Evolutionary conservation across 2,329 filamentous ascomycete genomes (phyloP), one percentile per base, ranked within the genome.

Genomic region (Trichoderma endophyticum): DNA sequence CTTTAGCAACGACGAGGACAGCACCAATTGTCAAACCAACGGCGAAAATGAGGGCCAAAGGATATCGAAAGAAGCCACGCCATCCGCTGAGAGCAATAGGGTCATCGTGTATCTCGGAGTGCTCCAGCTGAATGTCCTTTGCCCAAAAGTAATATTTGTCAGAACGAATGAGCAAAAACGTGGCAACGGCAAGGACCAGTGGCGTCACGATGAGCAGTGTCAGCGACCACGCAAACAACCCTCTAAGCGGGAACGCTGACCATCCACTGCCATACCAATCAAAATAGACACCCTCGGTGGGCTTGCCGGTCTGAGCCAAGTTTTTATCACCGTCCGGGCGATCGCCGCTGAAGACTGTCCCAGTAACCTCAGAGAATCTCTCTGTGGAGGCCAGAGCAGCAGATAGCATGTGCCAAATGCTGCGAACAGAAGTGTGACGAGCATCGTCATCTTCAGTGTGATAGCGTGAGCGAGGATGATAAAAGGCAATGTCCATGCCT

Each of bases 381-480:
- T 91, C 86, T 26, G 93, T 89, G 0, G 95, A 96, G 7, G 90
- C 88, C 28, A 98, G 83, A 6, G 94, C 90, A 15, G 91, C 91
- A 48, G 93, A 97, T 48, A 99, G 86, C 96, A 99, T 98, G 80
- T 98, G 95, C 95, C 95, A 98, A 24, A 98, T 82, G 74, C 88
- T 90, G 61, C 84, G 82, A 72, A 82, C 81, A n/a, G 90, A 92
- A 0, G 94, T 92, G 81, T 98, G 94, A 51, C 89, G 89, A 3
- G 91, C 86, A 78, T 97, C 93, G 79, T 99, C 96, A 78, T 97
- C 90, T 73, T 93, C 88, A 0, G 95, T 98, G 79, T 99, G 96
- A 78, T 99, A 99, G 71, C 93, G 86, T 24, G 94, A 88, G 67
- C 96, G 88, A 1, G 95, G 95, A 75, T 91, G 89, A 83, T 93